Percentiles rank a stretch among this genome's conserved stretches.
Conservation (phyloP, 805 yeast species). For the Candida vartiovaarae region DNA sequence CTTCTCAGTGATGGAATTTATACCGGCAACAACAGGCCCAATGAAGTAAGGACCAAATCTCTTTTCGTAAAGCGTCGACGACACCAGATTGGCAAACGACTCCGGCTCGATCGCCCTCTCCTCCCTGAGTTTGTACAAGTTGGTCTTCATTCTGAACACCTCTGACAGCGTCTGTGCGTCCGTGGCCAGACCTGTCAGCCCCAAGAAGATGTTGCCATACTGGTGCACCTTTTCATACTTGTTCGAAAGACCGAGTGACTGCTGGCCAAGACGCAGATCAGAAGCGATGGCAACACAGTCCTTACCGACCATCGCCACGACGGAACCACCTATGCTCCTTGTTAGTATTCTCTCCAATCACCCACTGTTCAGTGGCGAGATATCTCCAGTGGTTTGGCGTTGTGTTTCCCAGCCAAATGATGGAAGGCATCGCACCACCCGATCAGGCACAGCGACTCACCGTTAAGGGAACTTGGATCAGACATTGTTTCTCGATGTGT, state of each 20-base stretch:
- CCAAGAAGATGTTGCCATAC: constrained; percentile 80
- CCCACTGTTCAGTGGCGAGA: too few relatives aligned
- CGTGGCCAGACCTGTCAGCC: constrained; percentile 91
- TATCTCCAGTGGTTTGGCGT: too few relatives aligned
- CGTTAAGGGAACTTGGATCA: constrained; percentile 74
- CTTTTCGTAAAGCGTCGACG: constrained; percentile 81
- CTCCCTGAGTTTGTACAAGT: constrained; percentile 83
- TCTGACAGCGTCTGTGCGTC: constrained; percentile 81
- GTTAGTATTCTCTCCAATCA: too few relatives aligned
- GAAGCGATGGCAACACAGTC: constrained; percentile 98
- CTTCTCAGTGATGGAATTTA: constrained; percentile 69
- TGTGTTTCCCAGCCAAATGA: too few relatives aligned
- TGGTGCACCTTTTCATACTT: constrained; percentile 89
- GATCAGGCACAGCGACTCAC: constrained; percentile 28
- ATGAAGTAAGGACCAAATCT: constrained; percentile 96
- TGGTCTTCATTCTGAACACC: constrained; percentile 75
- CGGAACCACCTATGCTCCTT: constrained; percentile 65
- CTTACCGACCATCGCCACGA: constrained; percentile 98
- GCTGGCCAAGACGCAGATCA: constrained; percentile 90
- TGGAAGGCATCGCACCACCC: too few relatives aligned
- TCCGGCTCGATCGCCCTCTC: constrained; percentile 91
- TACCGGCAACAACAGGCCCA: constrained; percentile 95
- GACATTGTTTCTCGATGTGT: constrained; percentile 37
- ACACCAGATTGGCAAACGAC: constrained; percentile 86
- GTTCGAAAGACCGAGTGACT: constrained; percentile 85